Base-by-base conservation (phyloP, 306 rosid genomes). In the Cyamopsis tetragonoloba region DNA sequence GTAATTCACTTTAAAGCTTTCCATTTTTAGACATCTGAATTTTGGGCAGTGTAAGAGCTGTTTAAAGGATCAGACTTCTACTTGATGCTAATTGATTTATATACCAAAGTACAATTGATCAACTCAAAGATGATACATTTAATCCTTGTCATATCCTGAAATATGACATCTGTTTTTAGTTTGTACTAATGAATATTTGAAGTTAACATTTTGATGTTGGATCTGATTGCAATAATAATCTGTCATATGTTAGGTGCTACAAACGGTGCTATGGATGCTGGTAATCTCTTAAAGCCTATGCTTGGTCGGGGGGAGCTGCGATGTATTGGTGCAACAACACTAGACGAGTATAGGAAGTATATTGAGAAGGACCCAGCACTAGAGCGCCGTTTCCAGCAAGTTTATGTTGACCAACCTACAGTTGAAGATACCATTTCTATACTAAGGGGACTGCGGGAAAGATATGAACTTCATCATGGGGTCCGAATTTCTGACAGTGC, bases 221-320 rank as follows among this genome's bases (percentile, higher is more conserved):
- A 46, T 70, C 49, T 71, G 31, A 5, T 37, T 41, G 66, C 32
- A 60, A 46, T 27, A 7, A 12, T 51, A 56, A 62, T 57, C 53
- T 63, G 15, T 67, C 22, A 28, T 22, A 30, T 74, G 47, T 70
- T 71, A 92, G 98, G 98, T 79, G 98, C 98, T 34, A 92, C 96
- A 8, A 92, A 83, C 44, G 98, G 98, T 70, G 96, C 98, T 31
- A 92, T 92, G 98, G 98, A 92, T 78, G 98, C 98, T 57, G 98
- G 98, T 14, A 92, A 92, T 72, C 96, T 92, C 43, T 86, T 92
- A 74, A 92, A 92, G 87, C 98, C 98, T 35, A 92, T 92, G 98
- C 98, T 92, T 77, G 98, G 98, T 41, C 83, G 98, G 53, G 98
- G 98, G 5, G 98, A 92, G 82, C 68, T 92, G 70, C 87, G 96